Conservation (phyloP, 257 asterid genomes). For the Ilex asprella region DNA sequence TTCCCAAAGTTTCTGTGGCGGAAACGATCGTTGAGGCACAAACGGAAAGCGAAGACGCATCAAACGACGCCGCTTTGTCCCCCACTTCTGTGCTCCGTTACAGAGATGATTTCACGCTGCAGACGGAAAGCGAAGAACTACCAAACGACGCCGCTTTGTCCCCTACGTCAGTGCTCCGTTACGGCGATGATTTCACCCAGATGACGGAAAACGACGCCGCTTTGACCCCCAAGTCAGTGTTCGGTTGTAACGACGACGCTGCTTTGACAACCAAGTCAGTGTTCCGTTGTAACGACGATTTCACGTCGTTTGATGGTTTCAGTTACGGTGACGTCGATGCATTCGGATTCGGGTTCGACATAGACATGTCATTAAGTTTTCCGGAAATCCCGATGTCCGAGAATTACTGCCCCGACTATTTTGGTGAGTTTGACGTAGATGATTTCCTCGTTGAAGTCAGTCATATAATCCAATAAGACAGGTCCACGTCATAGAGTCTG, state of each 20-base stretch:
- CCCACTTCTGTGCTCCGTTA: too few species aligned
- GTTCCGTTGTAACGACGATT: slow-evolving; percentile 23
- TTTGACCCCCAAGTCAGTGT: slow-evolving; percentile 35
- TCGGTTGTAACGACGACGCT: slow-evolving; percentile 20
- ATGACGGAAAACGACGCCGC: background rate
- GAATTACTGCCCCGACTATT: slow-evolving; percentile 31
- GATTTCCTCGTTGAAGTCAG: slow-evolving; percentile 43
- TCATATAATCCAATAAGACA: too few species aligned
- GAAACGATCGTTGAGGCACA: slow-evolving; percentile 1
- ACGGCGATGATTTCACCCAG: background rate
- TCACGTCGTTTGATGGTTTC: slow-evolving; percentile 25
- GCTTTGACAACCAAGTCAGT: slow-evolving; percentile 34
- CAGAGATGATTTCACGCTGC: too few species aligned
- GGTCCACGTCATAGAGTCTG: too few species aligned
- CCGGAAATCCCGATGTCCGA: slow-evolving; percentile 26
- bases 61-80: too few species aligned
- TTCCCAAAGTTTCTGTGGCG: slow-evolving; percentile 25
- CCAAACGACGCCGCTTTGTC: background rate
- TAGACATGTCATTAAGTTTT: slow-evolving; percentile 34
- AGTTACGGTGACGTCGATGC: slow-evolving; percentile 17
- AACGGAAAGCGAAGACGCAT: slow-evolving; percentile 20
- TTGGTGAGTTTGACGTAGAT: slow-evolving; percentile 71
- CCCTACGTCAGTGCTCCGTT: slow-evolving; percentile 41
- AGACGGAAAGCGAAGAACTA: too few species aligned
- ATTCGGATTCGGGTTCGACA: slow-evolving; percentile 7